A percentile compares a stretch with the other conserved stretches of the same genome.
phyloP scores from a whole-genome alignment of 2,329 filamentous ascomycete genomes.

The Paecilomyces niveus region DNA sequence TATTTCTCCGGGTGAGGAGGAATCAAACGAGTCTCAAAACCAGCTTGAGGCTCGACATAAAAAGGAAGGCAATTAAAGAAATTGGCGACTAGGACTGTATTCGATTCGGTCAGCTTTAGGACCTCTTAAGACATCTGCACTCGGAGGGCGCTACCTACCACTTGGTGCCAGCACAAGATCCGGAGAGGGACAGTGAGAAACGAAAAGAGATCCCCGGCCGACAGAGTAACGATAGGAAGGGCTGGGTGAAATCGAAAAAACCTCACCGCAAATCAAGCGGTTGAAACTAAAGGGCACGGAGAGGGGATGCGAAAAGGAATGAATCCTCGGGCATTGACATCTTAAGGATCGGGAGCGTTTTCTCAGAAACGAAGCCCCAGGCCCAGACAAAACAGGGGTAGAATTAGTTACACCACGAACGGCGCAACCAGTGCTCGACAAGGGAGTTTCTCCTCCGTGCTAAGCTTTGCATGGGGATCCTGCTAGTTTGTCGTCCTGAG shows the following conservation, averaged over 20 bases:
- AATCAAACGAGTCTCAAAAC: conserved; percentile 1
- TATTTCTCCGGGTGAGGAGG: neutral
- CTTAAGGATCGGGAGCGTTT: neutral
- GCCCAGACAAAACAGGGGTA: neutral
- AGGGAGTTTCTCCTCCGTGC: neutral
- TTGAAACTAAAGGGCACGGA: neutral
- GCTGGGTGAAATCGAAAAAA: neutral
- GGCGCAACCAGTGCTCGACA: neutral
- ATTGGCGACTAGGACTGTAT: neutral
- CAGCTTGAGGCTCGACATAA: conserved; percentile 1
- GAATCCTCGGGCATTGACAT: neutral
- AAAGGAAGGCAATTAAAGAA: neutral
- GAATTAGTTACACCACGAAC: neutral
- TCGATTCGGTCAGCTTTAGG: neutral
- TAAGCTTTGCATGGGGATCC: neutral
- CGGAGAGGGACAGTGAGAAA: neutral
- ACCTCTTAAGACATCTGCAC: neutral
- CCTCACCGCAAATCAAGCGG: neutral
- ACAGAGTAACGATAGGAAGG: neutral
- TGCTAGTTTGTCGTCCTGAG: neutral
- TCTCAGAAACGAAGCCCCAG: neutral
- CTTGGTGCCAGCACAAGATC: neutral
- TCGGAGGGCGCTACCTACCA: neutral
- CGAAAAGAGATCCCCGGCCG: neutral
- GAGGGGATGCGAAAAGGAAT: neutral